Evolutionary conservation across 306 rosid genomes (phyloP).

Genomic region (Alnus rubra): DNA sequence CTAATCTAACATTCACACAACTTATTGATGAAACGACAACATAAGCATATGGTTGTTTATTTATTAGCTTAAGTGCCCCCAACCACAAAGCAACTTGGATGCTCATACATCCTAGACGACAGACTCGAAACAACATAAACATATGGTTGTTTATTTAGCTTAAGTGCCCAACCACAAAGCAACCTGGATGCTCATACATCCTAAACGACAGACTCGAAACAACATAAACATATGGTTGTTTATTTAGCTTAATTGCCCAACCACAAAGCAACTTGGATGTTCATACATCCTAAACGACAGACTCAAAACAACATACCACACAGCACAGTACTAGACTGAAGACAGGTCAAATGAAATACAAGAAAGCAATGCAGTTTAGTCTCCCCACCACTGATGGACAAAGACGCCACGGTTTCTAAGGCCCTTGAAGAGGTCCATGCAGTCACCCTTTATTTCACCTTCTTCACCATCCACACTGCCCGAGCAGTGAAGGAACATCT

Average conservation of each 20-base stretch:
- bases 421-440: slow-evolving; percentile 64
- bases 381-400: slow-evolving; percentile 94
- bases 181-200: slow-evolving; percentile 31
- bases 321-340: background rate
- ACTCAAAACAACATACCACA: slow-evolving; percentile 15
- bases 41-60: slow-evolving; percentile 48
- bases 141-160: slow-evolving; percentile 58
- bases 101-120: slow-evolving; percentile 17
- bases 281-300: slow-evolving; percentile 26
- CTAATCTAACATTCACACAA: no score
- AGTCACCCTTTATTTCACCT: slow-evolving; percentile 37
- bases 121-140: background rate
- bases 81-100: slow-evolving; percentile 46
- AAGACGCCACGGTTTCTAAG: slow-evolving; percentile 74
- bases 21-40: background rate
- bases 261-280: slow-evolving; percentile 45
- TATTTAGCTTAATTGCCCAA: slow-evolving; percentile 54
- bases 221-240: slow-evolving; percentile 42
- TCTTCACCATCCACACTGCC: slow-evolving; percentile 39
- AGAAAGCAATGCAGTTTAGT: slow-evolving; percentile 26
- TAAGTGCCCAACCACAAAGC: slow-evolving; percentile 55
- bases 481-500: slow-evolving; percentile 73
- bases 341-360: background rate
- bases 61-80: slow-evolving; percentile 39
- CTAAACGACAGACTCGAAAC: slow-evolving; percentile 16